Conservation (phyloP, 179 eudicot genomes). For the Dionaea muscipula region DNA sequence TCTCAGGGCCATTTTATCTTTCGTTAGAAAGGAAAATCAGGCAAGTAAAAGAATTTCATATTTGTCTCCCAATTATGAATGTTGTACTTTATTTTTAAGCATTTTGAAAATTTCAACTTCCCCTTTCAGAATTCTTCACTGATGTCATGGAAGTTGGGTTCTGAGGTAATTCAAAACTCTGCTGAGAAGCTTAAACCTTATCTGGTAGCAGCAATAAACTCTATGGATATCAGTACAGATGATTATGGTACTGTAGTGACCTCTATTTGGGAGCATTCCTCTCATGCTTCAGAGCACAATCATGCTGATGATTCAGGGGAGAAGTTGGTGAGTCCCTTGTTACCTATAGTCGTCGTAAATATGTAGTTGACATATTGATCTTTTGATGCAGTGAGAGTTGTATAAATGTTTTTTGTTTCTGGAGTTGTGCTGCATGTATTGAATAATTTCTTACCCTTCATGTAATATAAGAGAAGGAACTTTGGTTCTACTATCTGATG, state of each 20-base stretch:
- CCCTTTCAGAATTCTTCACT: constrained; percentile 36
- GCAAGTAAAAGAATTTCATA: constrained; percentile 16
- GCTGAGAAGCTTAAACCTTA: constrained; percentile 38
- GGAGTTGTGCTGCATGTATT: too few species aligned
- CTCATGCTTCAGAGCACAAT: constrained; percentile 19
- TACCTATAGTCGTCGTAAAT: neutral
- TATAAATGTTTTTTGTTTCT: too few species aligned
- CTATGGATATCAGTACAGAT: constrained; percentile 23
- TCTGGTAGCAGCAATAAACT: constrained; percentile 29
- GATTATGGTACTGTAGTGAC: constrained; percentile 52
- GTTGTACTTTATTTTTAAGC: neutral
- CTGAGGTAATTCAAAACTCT: constrained; percentile 39
- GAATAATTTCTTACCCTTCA: too few species aligned
- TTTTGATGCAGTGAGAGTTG: too few species aligned
- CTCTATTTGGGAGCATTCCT: constrained; percentile 31
- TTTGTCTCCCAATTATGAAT: neutral
- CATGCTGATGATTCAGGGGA: constrained; percentile 21
- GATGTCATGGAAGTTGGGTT: constrained; percentile 45
- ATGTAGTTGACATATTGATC: neutral
- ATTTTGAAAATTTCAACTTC: neutral
- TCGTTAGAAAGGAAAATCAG: constrained; percentile 44
- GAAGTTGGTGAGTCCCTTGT: constrained; percentile 16
- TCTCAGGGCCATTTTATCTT: constrained; percentile 31
- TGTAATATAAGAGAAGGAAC: too few species aligned
- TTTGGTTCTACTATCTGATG: too few species aligned